Conservation (phyloP, 768 basidiomycete species). For the Boletus rubroflammeus region DNA sequence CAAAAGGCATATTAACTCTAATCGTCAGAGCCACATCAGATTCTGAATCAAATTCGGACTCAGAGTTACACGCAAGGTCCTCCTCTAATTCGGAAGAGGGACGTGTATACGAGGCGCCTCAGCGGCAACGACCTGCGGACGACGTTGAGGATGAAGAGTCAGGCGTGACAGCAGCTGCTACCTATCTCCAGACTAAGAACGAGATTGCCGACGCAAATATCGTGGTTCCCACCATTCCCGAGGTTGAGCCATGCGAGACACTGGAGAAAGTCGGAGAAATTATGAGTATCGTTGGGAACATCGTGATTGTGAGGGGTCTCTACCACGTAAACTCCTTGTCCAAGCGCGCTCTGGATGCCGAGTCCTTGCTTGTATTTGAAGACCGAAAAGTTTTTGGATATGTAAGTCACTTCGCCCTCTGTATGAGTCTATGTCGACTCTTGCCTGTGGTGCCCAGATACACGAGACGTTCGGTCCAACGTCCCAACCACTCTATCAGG, state of each 20-base stretch:
- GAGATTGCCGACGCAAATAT: constrained; percentile 61
- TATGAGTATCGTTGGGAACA: constrained; percentile 66
- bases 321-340: constrained; percentile 43
- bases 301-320: constrained; percentile 69
- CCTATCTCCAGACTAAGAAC: constrained; percentile 64
- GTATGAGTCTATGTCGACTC: constrained; percentile 12
- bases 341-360: constrained; percentile 75
- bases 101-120: constrained; percentile 1
- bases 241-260: constrained; percentile 58
- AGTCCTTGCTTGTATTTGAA: constrained; percentile 85
- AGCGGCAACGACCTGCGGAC: constrained; percentile 6
- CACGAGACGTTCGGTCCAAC: constrained; percentile 97
- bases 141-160: constrained; percentile 54
- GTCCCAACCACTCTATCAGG: constrained; percentile 82
- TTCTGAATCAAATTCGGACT: constrained; percentile 42
- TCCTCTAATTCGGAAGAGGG: constrained; percentile 23
- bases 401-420: constrained; percentile 46
- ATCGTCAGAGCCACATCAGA: constrained; percentile 25
- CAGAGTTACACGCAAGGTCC: constrained; percentile 17
- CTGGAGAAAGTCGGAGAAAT: constrained; percentile 79
- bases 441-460: constrained; percentile 45
- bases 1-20: constrained; percentile 15
- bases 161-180: constrained; percentile 36
- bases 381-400: constrained; percentile 89
- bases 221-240: constrained; percentile 56